phyloP scores from a whole-genome alignment of 2,329 filamentous ascomycete species.

The Alternaria burnsii region DNA sequence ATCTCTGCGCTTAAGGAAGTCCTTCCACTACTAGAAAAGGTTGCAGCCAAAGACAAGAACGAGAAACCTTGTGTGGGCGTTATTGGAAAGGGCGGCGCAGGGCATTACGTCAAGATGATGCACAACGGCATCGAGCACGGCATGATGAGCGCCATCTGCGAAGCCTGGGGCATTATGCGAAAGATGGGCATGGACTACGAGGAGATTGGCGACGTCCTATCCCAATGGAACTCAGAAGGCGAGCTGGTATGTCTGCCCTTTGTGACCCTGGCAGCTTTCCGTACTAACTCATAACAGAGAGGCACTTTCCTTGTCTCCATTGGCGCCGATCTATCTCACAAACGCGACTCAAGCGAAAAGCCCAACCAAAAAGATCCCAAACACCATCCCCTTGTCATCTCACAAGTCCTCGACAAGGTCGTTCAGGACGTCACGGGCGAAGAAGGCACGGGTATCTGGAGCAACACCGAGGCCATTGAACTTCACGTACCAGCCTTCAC shows the following conservation, averaged over 20 bases:
- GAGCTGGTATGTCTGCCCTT: constrained; percentile 56
- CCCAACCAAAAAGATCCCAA: constrained; percentile 12
- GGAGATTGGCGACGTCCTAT: constrained; percentile 67
- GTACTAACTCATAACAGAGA: constrained; percentile 36
- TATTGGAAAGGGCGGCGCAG: constrained; percentile 69
- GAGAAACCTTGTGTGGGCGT: constrained; percentile 68
- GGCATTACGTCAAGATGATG: constrained; percentile 79
- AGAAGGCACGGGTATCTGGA: constrained; percentile 74
- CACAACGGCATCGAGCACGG: constrained; percentile 79
- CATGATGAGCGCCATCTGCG: constrained; percentile 71
- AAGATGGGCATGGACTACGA: constrained; percentile 66
- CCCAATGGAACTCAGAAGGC: constrained; percentile 67
- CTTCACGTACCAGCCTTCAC: constrained; percentile 72
- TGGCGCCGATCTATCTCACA: constrained; percentile 67
- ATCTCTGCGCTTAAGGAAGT: constrained; percentile 64
- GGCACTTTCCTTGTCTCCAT: constrained; percentile 71
- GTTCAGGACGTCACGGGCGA: constrained; percentile 73
- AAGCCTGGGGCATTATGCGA: constrained; percentile 71
- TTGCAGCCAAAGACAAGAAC: constrained; percentile 69
- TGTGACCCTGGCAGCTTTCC: background rate
- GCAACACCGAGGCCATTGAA: constrained; percentile 67
- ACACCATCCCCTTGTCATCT: constrained; percentile 60
- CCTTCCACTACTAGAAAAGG: constrained; percentile 67
- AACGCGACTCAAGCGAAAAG: constrained; percentile 50
- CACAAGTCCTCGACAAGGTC: constrained; percentile 72